phyloP scores from a whole-genome alignment of 352 stramenopile genomes.

The Phytophthora chlamydospora region DNA sequence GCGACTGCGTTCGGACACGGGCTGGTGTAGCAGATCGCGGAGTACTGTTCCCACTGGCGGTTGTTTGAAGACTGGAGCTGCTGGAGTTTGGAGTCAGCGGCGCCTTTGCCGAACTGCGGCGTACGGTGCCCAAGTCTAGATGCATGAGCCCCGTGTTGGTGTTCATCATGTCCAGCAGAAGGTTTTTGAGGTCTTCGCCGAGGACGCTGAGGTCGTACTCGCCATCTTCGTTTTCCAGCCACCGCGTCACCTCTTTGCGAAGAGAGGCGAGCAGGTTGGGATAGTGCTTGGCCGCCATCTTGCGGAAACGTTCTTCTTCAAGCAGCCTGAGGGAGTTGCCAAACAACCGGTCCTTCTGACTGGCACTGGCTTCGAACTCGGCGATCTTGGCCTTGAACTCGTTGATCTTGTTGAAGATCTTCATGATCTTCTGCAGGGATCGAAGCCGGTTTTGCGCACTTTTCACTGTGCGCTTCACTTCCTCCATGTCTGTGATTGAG shows the following conservation, averaged over 20 bases:
- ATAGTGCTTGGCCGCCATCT: constrained; percentile 74
- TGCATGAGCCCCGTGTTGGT: constrained; percentile 86
- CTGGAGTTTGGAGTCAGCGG: constrained; percentile 34
- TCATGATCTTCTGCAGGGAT: constrained; percentile 85
- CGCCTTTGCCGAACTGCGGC: constrained; percentile 37
- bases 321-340: constrained; percentile 74
- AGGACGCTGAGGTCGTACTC: constrained; percentile 79
- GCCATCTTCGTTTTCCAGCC: constrained; percentile 71
- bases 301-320: constrained; percentile 82
- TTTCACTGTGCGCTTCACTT: constrained; percentile 54
- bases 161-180: constrained; percentile 85
- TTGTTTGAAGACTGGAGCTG: constrained; percentile 20
- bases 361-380: constrained; percentile 75
- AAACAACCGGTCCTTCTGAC: constrained; percentile 75
- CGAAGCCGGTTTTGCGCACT: constrained; percentile 63
- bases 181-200: constrained; percentile 71
- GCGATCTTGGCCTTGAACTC: constrained; percentile 80
- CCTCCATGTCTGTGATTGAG: constrained; percentile 48
- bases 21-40: constrained; percentile 29
- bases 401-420: constrained; percentile 67
- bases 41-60: constrained; percentile 3
- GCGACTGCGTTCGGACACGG: constrained; percentile 48
- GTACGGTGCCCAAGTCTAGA: constrained; percentile 63
- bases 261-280: constrained; percentile 55
- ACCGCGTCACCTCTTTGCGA: constrained; percentile 75